Base-by-base conservation (phyloP, 2,329 filamentous ascomycete species). In the Trichophyton mentagrophytes region DNA sequence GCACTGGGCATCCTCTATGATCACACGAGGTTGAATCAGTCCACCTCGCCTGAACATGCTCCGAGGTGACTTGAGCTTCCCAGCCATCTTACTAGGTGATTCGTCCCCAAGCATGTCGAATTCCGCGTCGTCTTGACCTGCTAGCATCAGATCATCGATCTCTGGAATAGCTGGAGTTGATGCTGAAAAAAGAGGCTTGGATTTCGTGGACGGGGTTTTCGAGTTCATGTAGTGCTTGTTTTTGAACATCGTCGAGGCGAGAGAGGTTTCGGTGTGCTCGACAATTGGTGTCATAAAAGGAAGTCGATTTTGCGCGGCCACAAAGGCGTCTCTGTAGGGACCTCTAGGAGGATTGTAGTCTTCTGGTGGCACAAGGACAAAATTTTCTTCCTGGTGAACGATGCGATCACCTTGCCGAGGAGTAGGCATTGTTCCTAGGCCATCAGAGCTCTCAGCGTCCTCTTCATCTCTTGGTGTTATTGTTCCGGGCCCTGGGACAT, bases 271-370 rank as follows among this genome's bases (percentile, higher is more conserved):
- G 0, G 93, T 99, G 67, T 90, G 86, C 73, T 99, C 93, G 1
- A 93, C 92, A 66, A 99, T 99, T 1, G 93, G 93, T 0, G 93
- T 99, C 93, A 99, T 97, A 72, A 97, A 99, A 2, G 92, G 93
- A 8, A 97, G 79, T 60, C 91, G 86, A 73, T 91, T 96, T 69
- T 96, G 95, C 62, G 90, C 90, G 72, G 86, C 80, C 71, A 90
- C 82, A 40, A 77, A 82, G 69, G 89, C 84, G 73, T 96, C 88
- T 69, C 90, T 85, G 79, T 87, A 96, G 62, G 89, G 88, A 56
- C 86, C 82, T 61, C 82, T 87, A 17, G 89, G 87, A 51, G 89
- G 84, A 66, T 91, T 85, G 71, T 90, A 95, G 72, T 95, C 89
- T 69, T 95, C 89, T 0, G 90, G 90, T 0, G 88, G 87, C 40